Conservation (phyloP, 352 stramenopile genomes). For the Saprolegnia parasitica region DNA sequence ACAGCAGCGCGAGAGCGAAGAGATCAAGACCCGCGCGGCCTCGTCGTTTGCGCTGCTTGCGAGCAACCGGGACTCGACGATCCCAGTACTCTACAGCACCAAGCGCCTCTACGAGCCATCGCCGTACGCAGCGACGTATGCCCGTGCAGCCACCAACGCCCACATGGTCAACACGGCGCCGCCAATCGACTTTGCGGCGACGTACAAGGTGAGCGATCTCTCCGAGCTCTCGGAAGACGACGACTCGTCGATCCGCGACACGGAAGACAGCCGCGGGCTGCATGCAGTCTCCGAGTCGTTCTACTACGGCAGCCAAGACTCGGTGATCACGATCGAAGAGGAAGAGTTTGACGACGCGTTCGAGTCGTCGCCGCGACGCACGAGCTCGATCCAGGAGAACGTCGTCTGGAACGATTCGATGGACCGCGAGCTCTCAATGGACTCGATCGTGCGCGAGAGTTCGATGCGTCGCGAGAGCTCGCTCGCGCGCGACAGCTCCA, state of each 20-base stretch:
- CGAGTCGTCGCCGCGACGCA: background rate
- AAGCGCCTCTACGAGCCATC: slow-evolving; percentile 3
- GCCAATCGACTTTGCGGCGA: background rate
- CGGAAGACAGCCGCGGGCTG: background rate
- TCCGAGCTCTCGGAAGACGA: background rate
- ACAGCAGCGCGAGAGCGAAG: background rate
- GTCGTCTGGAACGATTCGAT: slow-evolving; percentile 1
- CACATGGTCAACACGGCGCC: background rate
- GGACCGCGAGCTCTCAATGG: background rate
- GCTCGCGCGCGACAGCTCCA: no score
- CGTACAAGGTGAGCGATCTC: background rate
- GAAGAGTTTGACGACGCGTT: background rate
- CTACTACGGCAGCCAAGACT: slow-evolving; percentile 3
- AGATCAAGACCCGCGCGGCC: slow-evolving; percentile 2
- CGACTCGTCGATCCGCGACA: slow-evolving; percentile 5
- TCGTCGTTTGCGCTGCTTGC: background rate
- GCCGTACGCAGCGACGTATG: background rate
- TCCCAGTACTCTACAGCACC: background rate
- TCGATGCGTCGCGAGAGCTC: background rate
- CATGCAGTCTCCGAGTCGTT: background rate
- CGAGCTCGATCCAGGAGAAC: background rate
- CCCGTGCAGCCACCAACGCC: background rate
- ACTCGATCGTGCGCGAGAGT: background rate
- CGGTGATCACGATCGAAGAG: slow-evolving; percentile 4
- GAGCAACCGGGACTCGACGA: background rate